These are phyloP conservation scores for Gynandropsis gynandra DNA, from an alignment of 345 rosid genomes.

Conservation along the genomic window DNA sequence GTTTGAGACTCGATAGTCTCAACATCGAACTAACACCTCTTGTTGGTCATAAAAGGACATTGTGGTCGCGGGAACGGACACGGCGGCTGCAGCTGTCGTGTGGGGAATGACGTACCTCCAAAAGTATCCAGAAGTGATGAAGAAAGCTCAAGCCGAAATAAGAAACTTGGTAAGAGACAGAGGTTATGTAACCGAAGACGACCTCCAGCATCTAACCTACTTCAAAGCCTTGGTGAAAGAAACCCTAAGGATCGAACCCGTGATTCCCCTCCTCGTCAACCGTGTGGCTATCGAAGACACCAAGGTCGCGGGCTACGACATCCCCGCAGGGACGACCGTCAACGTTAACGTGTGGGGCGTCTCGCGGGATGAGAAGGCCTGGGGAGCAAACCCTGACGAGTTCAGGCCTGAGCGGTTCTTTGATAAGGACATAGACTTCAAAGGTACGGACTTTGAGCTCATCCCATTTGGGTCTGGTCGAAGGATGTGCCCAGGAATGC, in stretches of 20 bases:
- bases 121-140: constrained; percentile 31
- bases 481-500: constrained; percentile 35
- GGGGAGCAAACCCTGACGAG: constrained; percentile 32
- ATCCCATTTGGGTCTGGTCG: constrained; percentile 36
- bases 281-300: constrained; percentile 26
- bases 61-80: constrained; percentile 32
- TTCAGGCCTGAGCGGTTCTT: constrained; percentile 35
- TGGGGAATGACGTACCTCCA: constrained; percentile 37
- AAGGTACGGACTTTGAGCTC: constrained; percentile 33
- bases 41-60: constrained; percentile 23
- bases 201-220: constrained; percentile 27
- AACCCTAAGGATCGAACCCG: constrained; percentile 28
- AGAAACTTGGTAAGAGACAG: constrained; percentile 24
- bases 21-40: neutral
- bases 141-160: constrained; percentile 29
- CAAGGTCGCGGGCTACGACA: constrained; percentile 25
- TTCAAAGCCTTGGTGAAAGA: constrained; percentile 31
- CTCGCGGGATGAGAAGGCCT: constrained; percentile 28
- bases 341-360: constrained; percentile 30
- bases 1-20: too few relatives aligned
- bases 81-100: constrained; percentile 29
- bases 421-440: constrained; percentile 29
- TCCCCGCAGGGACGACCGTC: constrained; percentile 24
- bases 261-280: constrained; percentile 28
- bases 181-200: constrained; percentile 32